Percentiles rank a stretch among this genome's conserved stretches.
Conservation (phyloP, 2,329 filamentous ascomycete genomes). For the Bimuria novae-zelandiae region DNA sequence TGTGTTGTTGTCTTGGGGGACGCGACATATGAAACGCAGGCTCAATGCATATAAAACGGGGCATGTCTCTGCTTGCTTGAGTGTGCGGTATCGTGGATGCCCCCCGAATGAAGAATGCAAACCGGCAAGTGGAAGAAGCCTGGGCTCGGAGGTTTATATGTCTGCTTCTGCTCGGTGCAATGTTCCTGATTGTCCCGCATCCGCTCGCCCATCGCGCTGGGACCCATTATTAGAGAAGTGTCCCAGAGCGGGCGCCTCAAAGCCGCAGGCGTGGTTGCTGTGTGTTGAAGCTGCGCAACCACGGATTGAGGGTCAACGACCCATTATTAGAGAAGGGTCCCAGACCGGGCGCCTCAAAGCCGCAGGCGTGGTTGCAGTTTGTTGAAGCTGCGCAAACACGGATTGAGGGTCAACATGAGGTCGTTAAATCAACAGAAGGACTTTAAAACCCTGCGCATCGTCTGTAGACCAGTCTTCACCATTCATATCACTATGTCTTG, state of each 20-base stretch:
- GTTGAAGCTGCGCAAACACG: too few relatives aligned
- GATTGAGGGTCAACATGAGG: too few relatives aligned
- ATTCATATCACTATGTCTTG: too few relatives aligned
- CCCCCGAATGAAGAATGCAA: background rate
- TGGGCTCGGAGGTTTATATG: background rate
- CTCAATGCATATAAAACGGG: too few relatives aligned
- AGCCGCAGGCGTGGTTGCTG: constrained; percentile 4
- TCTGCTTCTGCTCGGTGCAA: background rate
- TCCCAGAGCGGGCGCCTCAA: constrained; percentile 3
- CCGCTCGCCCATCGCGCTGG: constrained; percentile 3
- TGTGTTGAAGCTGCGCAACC: too few relatives aligned
- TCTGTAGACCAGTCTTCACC: too few relatives aligned
- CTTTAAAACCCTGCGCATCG: too few relatives aligned
- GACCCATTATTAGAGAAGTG: constrained; percentile 1
- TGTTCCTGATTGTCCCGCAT: constrained; percentile 5
- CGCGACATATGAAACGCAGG: too few relatives aligned
- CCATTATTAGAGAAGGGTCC: constrained; percentile 1
- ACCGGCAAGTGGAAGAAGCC: background rate
- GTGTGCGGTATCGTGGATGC: background rate
- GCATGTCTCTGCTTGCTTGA: background rate
- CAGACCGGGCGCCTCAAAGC: constrained; percentile 4
- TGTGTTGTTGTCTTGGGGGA: background rate
- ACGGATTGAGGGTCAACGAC: too few relatives aligned
- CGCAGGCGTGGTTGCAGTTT: constrained; percentile 2
- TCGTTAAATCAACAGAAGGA: too few relatives aligned